Conservation (phyloP, 2,329 filamentous ascomycete species). For the Pestalotiopsis sp. region DNA sequence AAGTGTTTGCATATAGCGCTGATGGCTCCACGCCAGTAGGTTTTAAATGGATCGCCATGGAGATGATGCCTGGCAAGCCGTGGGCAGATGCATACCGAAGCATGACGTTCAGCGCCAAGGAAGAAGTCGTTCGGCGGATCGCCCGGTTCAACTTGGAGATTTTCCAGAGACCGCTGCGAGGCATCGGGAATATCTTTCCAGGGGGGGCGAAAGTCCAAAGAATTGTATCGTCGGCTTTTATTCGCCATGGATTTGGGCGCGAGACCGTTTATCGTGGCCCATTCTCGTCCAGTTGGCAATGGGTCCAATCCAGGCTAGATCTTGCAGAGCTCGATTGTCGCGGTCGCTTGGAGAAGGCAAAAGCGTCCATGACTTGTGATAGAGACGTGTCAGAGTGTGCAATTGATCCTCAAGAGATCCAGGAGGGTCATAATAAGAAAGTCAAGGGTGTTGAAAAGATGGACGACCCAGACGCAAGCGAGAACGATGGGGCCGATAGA, state of each 20-base stretch:
- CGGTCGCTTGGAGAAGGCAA: conserved; percentile 14
- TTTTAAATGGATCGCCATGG: conserved; percentile 45
- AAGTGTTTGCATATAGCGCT: conserved; percentile 35
- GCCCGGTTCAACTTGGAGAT: conserved; percentile 35
- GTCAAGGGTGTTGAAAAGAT: background rate
- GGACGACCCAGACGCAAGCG: background rate
- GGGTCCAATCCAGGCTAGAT: too few relatives aligned
- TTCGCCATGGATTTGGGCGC: too few relatives aligned
- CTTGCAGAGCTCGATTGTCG: background rate
- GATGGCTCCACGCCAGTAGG: conserved; percentile 36
- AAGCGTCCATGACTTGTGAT: conserved; percentile 19
- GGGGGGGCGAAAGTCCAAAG: too few relatives aligned
- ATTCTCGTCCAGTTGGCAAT: too few relatives aligned
- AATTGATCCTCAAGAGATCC: conserved; percentile 27
- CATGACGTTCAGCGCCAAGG: conserved; percentile 36
- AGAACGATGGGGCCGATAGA: conserved; percentile 12
- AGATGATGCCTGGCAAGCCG: conserved; percentile 27
- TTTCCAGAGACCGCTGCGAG: conserved; percentile 14
- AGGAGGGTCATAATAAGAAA: conserved; percentile 21
- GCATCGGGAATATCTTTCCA: too few relatives aligned
- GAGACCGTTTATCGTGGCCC: too few relatives aligned
- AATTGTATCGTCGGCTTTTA: too few relatives aligned
- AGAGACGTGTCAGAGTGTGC: background rate
- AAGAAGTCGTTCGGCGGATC: conserved; percentile 29
- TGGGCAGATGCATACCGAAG: conserved; percentile 25